Evolutionary conservation across 352 stramenopile species (phyloP), one percentile per base, ranked within the genome.

Genomic region (Phytophthora palmivora): DNA sequence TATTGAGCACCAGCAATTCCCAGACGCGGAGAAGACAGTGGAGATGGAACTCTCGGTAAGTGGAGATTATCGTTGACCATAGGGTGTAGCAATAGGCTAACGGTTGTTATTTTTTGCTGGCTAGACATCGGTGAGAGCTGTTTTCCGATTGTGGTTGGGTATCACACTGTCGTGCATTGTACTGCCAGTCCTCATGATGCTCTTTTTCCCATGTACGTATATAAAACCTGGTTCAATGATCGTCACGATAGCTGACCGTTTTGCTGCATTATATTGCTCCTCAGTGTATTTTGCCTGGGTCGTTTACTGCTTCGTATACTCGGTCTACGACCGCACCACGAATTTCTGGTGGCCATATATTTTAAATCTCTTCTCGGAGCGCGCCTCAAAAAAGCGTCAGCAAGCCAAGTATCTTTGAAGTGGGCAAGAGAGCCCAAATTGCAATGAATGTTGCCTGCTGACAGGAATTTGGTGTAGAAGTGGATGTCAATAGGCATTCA

Each of bases 281-380:
- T 12, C 39, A 92, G 84, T 90, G 70, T 93, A 93, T 58, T 89
- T 82, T 32, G 44, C 82, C 11, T 93, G 84, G 84, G 82, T 93
- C 39, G 60, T 91, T 28, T 93, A 93, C 68, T 91, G 84, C 63
- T 93, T 91, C 49, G 69, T 93, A 38, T 87, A 91, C 63, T 93
- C 84, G 45, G 72, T 93, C 21, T 93, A 91, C 65, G 84, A 93
- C 58, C 84, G 84, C 49, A 93, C 84, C 16, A 93, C 82, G 43
- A 91, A 88, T 54, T 91, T 93, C 41, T 91, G 82, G 84, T 93
- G 84, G 84, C 82, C 84, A 6, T 93, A 93, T 70, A 91, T 92
- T 67, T 81, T 91, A 68, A 91, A 92, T 47, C 73, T 92, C 41
- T 67, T 92, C 36, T 57, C 88, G 57, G 75, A 89, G 53, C 79